Conservation (phyloP, 2,329 filamentous ascomycete genomes). For the Fusarium longipes region DNA sequence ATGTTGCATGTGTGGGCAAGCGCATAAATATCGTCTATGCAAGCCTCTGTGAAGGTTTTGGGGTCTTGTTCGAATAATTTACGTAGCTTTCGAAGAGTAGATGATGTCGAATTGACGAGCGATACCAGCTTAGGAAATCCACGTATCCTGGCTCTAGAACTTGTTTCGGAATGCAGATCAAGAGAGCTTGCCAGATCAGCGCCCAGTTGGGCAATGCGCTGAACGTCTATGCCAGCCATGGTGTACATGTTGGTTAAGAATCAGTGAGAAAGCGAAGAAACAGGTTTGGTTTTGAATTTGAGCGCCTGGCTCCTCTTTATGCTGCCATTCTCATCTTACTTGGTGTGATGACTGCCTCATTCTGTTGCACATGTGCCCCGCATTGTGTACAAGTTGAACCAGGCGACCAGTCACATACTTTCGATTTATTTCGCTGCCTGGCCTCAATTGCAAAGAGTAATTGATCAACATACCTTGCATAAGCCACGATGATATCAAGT, state of each 20-base stretch:
- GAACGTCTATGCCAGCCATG: not conserved
- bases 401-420: not conserved
- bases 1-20: not conserved
- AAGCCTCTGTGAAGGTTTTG: not conserved
- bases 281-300: fast-evolving
- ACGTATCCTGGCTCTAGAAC: not conserved
- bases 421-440: constrained; percentile 6
- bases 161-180: not conserved
- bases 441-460: not conserved
- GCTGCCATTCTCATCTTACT: not conserved
- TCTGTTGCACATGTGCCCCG: not conserved
- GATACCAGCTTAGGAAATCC: not conserved
- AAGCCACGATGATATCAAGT: not conserved
- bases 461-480: not conserved
- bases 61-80: not conserved
- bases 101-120: constrained; percentile 1
- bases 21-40: not conserved
- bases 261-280: no score
- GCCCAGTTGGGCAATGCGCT: constrained; percentile 1
- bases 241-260: no score
- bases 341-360: not conserved
- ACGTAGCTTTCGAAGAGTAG: not conserved
- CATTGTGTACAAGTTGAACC: not conserved
- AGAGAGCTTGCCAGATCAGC: not conserved
- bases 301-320: not conserved